Percentiles rank a stretch among this genome's conserved stretches.
Evolutionary conservation across 2,329 filamentous ascomycete species (phyloP).

Genomic region (Talaromyces albobiverticillius): DNA sequence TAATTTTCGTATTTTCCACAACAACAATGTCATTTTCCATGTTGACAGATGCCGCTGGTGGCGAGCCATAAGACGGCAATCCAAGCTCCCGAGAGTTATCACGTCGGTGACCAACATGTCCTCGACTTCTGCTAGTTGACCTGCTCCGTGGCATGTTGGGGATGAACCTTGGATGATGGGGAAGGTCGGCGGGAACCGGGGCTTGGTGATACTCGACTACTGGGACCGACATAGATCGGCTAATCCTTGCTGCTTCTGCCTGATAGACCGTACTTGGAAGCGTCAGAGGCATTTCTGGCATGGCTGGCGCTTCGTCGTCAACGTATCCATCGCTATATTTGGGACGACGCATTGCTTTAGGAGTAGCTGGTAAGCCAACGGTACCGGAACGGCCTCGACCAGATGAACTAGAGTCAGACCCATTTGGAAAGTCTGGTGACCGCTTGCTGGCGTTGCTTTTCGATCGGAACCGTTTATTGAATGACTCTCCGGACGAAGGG

Average conservation of each 20-base stretch:
- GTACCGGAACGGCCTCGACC: slow-evolving; percentile 47
- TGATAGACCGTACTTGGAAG: slow-evolving; percentile 37
- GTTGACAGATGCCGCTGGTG: slow-evolving; percentile 46
- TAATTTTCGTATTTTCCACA: slow-evolving; percentile 18
- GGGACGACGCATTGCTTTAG: slow-evolving; percentile 81
- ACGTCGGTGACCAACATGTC: slow-evolving; percentile 27
- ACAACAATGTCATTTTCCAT: slow-evolving; percentile 47
- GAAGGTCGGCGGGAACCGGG: slow-evolving; percentile 30
- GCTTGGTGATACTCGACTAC: slow-evolving; percentile 28
- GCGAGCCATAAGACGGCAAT: slow-evolving; percentile 26
- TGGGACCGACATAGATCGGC: slow-evolving; percentile 39
- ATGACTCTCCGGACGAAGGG: slow-evolving; percentile 28
- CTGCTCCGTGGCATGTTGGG: slow-evolving; percentile 38
- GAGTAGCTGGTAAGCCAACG: slow-evolving; percentile 84
- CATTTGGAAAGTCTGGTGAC: slow-evolving; percentile 39
- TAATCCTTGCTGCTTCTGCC: slow-evolving; percentile 33
- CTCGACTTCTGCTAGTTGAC: slow-evolving; percentile 38
- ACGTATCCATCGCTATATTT: slow-evolving; percentile 56
- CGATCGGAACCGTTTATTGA: slow-evolving; percentile 31
- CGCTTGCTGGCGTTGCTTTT: slow-evolving; percentile 31
- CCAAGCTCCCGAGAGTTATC: slow-evolving; percentile 26
- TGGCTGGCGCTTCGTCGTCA: slow-evolving; percentile 50
- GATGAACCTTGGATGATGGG: slow-evolving; percentile 41
- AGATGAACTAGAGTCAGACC: slow-evolving; percentile 36
- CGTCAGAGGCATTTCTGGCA: slow-evolving; percentile 53